Conservation (phyloP, 2,329 filamentous ascomycete genomes). For the Ophiocordyceps sinensis region DNA sequence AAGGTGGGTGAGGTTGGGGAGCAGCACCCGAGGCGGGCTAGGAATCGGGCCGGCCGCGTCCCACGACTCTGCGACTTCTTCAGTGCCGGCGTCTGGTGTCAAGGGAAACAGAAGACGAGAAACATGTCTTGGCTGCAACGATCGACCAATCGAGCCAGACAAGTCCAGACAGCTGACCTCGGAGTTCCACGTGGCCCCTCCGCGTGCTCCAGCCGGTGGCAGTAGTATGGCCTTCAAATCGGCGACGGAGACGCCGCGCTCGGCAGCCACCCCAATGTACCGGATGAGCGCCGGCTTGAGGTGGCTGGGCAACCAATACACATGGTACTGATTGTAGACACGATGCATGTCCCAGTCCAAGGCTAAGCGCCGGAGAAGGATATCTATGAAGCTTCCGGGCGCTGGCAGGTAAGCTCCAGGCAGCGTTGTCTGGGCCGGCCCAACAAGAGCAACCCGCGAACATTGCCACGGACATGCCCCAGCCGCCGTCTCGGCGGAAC, state of each 20-base stretch:
- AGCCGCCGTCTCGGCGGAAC: constrained; percentile 4
- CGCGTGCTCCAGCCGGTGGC: constrained; percentile 13
- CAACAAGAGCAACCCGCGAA: constrained; percentile 8
- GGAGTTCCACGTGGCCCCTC: constrained; percentile 8
- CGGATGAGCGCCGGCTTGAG: constrained; percentile 36
- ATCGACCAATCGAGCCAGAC: constrained; percentile 33
- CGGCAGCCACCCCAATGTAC: constrained; percentile 29
- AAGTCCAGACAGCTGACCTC: constrained; percentile 40
- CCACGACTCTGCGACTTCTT: constrained; percentile 36
- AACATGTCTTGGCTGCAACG: constrained; percentile 37
- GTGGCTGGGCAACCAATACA: constrained; percentile 39
- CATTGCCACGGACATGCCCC: not conserved
- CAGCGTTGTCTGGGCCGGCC: constrained; percentile 16
- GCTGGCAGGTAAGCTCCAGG: constrained; percentile 30
- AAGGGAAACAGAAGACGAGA: constrained; percentile 33
- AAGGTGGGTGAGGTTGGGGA: constrained; percentile 46
- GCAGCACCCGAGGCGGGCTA: constrained; percentile 21
- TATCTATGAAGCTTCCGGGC: constrained; percentile 34
- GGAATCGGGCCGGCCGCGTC: constrained; percentile 24
- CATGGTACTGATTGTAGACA: constrained; percentile 40
- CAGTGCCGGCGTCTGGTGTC: constrained; percentile 5
- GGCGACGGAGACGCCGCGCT: constrained; percentile 31
- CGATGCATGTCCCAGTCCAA: constrained; percentile 40
- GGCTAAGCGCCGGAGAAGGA: constrained; percentile 34
- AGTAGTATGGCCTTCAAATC: constrained; percentile 35